Evolutionary conservation across 306 rosid species (phyloP), one percentile per base, ranked within the genome.

Genomic region (Prosopis cineraria): DNA sequence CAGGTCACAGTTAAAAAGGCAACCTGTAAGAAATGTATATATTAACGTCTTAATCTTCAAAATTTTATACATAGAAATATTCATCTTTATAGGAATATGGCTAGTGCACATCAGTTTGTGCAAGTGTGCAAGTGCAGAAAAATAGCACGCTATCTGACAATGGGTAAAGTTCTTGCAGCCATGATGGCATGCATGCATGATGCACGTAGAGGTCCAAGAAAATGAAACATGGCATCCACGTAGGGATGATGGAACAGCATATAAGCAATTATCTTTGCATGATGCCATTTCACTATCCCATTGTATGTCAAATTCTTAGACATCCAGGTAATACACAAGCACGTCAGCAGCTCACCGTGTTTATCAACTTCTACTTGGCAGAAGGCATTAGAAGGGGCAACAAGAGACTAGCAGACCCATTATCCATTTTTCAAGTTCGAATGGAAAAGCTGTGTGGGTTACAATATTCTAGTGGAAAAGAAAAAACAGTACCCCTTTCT

Each of bases 1-100:
- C 96, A 93, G 82, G 89, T 87, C 30, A 83, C 82, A 70, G 99
- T 89, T 84, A 95, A 81, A 85, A 96, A 91, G 70, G 97, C 97
- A 89, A 95, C 96, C 99, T 95, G 93, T 56, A 68, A 73, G 66
- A 74, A 85, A 58, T 8, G 68, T 78, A 64, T 65, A 36, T 48
- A 47, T 81, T 64, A 80, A 72, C 30, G 27, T 66, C 63, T 50
- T 45, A 70, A 52, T 7, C 65, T 34, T 40, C 13, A 50, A 59
- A 47, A 41, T 37, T 58, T 45, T 31, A 65, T 62, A 34, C n/a
- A 36, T 27, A 69, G 25, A 65, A 66, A 76, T 19, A 47, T 31
- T 14, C 14, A 30, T 44, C 37, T 43, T 17, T n/a, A 36, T 17
- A 20, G n/a, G 36, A 13, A 41, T 6, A 22, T 24, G 53, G 47